A percentile compares a stretch with the other conserved stretches of the same genome.
These are phyloP conservation scores for Xylariaceae sp. DNA, from an alignment of 2,329 filamentous ascomycete species.

Conservation along the genomic window DNA sequence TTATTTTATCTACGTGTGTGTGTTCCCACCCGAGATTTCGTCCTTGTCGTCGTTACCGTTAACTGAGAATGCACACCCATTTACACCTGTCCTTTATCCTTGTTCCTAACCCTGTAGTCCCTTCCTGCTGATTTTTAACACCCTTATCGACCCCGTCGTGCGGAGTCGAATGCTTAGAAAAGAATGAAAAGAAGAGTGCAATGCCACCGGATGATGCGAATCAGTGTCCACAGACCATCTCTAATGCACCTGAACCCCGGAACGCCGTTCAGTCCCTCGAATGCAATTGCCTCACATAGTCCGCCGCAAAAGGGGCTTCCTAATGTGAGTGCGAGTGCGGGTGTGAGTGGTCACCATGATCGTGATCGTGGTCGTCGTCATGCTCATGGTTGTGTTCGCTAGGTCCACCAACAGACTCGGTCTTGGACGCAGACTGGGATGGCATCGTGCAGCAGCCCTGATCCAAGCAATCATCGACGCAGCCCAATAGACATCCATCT, in stretches of 20 bases:
- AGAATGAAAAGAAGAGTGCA: constrained; percentile 1
- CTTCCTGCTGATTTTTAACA: background rate
- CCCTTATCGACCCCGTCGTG: background rate
- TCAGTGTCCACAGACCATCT: constrained; percentile 3
- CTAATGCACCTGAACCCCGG: constrained; percentile 5
- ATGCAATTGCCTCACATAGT: constrained; percentile 12
- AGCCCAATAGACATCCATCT: constrained; percentile 46
- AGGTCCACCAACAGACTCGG: constrained; percentile 32
- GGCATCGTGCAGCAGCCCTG: constrained; percentile 41
- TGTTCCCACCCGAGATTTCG: background rate
- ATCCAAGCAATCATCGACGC: constrained; percentile 44
- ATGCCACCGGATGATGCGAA: constrained; percentile 2
- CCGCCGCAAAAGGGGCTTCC: background rate
- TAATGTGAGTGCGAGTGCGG: constrained; percentile 16
- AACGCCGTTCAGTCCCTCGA: constrained; percentile 12
- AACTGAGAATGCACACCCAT: background rate
- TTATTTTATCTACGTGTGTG: constrained; percentile 7
- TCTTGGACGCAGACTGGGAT: constrained; percentile 26
- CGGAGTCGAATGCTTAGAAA: background rate
- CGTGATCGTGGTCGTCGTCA: constrained; percentile 23
- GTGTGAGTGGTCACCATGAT: constrained; percentile 31
- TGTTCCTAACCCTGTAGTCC: constrained; percentile 5
- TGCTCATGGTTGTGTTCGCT: constrained; percentile 33
- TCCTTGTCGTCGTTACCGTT: background rate
- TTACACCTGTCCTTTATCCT: background rate